These are phyloP conservation scores for Boletus barrowsii DNA, from an alignment of 768 basidiomycete genomes.

Conservation along the genomic window DNA sequence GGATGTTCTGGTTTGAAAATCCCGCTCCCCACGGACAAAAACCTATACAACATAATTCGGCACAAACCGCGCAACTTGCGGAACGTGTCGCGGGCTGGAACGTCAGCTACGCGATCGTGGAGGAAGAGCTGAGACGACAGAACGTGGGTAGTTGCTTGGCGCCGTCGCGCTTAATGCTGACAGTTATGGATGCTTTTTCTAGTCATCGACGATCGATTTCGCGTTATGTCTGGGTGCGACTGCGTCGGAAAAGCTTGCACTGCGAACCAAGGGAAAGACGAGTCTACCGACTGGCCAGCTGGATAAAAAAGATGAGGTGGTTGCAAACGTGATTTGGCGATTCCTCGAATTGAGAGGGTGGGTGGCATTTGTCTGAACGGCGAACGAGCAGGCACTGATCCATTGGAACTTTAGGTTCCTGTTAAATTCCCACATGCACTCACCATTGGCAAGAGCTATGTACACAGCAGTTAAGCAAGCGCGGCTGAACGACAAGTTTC, in stretches of 20 bases:
- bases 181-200: slow-evolving; percentile 15
- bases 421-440: slow-evolving; percentile 83
- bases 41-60: slow-evolving; percentile 65
- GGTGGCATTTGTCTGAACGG: slow-evolving; percentile 12
- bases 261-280: slow-evolving; percentile 73
- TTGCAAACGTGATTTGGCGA: slow-evolving; percentile 97
- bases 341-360: slow-evolving; percentile 96
- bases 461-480: slow-evolving; percentile 73
- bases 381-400: slow-evolving; percentile 4
- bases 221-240: slow-evolving; percentile 92
- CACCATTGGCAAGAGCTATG: slow-evolving; percentile 89
- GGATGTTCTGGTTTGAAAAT: slow-evolving; percentile 75
- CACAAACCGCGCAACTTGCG: slow-evolving; percentile 80
- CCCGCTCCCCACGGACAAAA: slow-evolving; percentile 49
- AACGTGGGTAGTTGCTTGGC: slow-evolving; percentile 61
- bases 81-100: slow-evolving; percentile 90
- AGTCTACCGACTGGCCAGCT: slow-evolving; percentile 46
- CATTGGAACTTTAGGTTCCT: slow-evolving; percentile 63
- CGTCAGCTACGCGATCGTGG: slow-evolving; percentile 78
- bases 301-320: slow-evolving; percentile 97
- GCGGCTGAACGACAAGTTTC: slow-evolving; percentile 95
- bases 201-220: slow-evolving; percentile 99
- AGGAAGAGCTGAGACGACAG: slow-evolving; percentile 93
- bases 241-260: slow-evolving; percentile 71
- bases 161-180: slow-evolving; percentile 25